These are phyloP conservation scores for Camellia sinensis DNA, from an alignment of 148 eudicot species.

Conservation along the genomic window DNA sequence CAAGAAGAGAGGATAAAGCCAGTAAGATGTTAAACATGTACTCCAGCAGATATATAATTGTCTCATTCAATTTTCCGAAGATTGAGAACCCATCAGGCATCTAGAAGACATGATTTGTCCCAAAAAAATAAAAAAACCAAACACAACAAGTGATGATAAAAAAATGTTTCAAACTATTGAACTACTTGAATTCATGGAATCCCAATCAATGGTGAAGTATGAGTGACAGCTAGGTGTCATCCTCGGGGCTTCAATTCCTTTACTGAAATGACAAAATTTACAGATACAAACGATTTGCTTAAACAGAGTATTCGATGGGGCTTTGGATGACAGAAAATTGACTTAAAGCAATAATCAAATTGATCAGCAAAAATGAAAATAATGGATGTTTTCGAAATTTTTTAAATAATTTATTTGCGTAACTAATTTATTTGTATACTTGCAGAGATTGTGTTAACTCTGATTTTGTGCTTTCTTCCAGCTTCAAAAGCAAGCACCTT, in stretches of 20 bases:
- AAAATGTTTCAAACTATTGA: too few species aligned
- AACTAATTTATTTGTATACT: constrained; percentile 34
- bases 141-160: neutral
- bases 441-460: constrained; percentile 66
- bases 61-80: too few species aligned
- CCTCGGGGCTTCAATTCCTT: neutral
- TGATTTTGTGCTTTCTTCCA: constrained; percentile 60
- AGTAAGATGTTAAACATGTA: too few species aligned
- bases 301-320: too few species aligned
- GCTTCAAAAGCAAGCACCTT: constrained; percentile 98
- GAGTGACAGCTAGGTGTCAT: neutral
- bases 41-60: too few species aligned
- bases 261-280: too few species aligned
- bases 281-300: too few species aligned
- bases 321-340: too few species aligned
- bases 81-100: too few species aligned
- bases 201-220: neutral
- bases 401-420: too few species aligned
- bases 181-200: neutral
- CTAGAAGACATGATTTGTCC: neutral
- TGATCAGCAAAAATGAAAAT: neutral
- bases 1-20: too few species aligned
- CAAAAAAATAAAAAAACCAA: neutral
- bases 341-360: neutral
- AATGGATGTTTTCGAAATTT: too few species aligned